Evolutionary conservation across 2,329 filamentous ascomycete species (phyloP), one percentile per base, ranked within the genome.

Genomic region (Trichoderma sp.): DNA sequence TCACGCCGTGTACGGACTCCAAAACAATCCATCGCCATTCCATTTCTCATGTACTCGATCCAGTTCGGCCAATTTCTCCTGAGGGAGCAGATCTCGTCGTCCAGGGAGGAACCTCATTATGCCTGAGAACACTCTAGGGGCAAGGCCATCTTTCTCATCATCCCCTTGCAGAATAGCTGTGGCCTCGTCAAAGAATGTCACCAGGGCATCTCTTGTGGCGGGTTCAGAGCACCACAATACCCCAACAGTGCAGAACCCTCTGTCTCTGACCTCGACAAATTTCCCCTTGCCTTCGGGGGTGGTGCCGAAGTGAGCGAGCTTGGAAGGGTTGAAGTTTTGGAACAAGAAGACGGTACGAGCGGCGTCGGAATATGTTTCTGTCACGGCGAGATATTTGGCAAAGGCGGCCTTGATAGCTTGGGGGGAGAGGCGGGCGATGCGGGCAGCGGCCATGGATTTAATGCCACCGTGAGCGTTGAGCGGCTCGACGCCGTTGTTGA

Each of bases 401-500:
- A 76, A 78, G 1, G 59, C 70, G 0, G 32, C 34, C 10, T 58
- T 67, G n/a, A 79, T 71, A 3, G 70, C 68, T 1, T 70, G 58
- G 0, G n/a, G 7, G 0, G 67, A 45, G 5, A 75, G 64, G 1
- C 58, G 61, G 15, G 70, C 56, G 10, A 78, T 45, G 3, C 75
- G 72, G 0, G 70, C 71, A 8, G 73, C 71, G 4, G 72, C 69
- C 15, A 74, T 73, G 0, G 72, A 68, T 59, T 79, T 80, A 34
- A 72, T 73, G 0, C 76, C 78, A 3, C 76, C 76, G 29, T 76
- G 76, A 1, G 34, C 61, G 37, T 78, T 76, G 3, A 72, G 34
- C 0, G 70, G 50, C 0, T 74, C 72, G 22, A 72, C 59, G 4
- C 56, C 69, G 9, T 72, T 70, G 39, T 78, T 77, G 10, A 72